These are phyloP conservation scores for Didymosphaeria variabile DNA, from an alignment of 2,329 filamentous ascomycete genomes.

Conservation along the genomic window DNA sequence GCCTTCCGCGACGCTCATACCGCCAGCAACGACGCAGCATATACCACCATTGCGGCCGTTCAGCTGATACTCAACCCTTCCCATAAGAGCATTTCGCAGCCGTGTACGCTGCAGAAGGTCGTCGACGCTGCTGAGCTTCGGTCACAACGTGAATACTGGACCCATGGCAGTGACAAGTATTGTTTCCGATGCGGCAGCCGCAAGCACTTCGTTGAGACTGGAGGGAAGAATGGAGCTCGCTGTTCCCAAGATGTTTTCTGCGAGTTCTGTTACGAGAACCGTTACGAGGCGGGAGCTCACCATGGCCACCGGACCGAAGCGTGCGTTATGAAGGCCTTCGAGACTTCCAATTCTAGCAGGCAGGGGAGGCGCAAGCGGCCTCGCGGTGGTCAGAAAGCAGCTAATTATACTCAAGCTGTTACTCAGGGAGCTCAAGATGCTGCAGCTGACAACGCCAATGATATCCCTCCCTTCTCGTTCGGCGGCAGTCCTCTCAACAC, in stretches of 20 bases:
- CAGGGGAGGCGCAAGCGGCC: neutral
- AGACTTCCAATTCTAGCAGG: neutral
- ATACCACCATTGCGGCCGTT: conserved; percentile 36
- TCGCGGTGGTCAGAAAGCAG: neutral
- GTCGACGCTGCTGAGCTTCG: neutral
- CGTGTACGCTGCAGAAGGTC: neutral
- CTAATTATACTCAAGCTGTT: neutral
- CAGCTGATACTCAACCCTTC: conserved; percentile 17
- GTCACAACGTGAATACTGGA: neutral
- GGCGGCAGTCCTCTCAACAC: neutral
- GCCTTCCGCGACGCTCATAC: conserved; percentile 32
- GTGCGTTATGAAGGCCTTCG: neutral
- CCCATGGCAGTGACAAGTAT: neutral
- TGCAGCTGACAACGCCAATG: neutral
- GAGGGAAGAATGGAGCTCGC: neutral
- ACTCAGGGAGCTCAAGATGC: neutral
- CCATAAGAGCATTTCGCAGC: neutral
- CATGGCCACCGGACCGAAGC: neutral
- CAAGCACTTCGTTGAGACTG: neutral
- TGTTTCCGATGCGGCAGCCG: neutral
- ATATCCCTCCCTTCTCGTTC: neutral
- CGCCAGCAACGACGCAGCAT: conserved; percentile 32
- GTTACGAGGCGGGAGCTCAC: neutral
- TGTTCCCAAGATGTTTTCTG: neutral
- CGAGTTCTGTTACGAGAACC: neutral